These are phyloP conservation scores for Bolboschoenus planiculmis DNA, from an alignment of 176 grass and related monocot genomes.

Conservation along the genomic window DNA sequence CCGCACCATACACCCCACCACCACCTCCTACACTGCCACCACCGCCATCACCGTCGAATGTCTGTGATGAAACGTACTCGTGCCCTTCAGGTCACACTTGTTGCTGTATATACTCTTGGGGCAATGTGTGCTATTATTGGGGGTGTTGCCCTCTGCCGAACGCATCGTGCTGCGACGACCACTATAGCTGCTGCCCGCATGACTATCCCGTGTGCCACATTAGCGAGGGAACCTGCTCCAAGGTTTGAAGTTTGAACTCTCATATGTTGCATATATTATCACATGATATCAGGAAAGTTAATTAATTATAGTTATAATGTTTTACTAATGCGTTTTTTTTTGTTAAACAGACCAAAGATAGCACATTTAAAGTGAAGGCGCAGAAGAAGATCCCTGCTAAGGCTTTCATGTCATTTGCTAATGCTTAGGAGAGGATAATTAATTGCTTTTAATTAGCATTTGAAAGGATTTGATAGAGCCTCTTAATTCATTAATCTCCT, in stretches of 20 bases:
- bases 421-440: background rate
- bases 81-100: slow-evolving; percentile 36
- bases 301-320: background rate
- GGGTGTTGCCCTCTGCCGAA: slow-evolving; percentile 41
- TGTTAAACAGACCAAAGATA: slow-evolving; percentile 41
- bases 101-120: slow-evolving; percentile 37
- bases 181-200: slow-evolving; percentile 44
- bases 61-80: slow-evolving; percentile 29
- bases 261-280: background rate
- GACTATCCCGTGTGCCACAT: slow-evolving; percentile 46
- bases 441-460: background rate
- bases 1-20: background rate
- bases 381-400: slow-evolving; percentile 28
- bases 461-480: background rate
- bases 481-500: background rate
- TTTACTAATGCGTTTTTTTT: background rate
- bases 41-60: slow-evolving; percentile 17
- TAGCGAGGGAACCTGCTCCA: slow-evolving; percentile 24
- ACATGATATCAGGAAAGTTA: background rate
- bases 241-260: slow-evolving; percentile 5
- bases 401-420: slow-evolving; percentile 12
- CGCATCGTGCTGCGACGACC: slow-evolving; percentile 41
- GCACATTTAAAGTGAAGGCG: slow-evolving; percentile 31
- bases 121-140: slow-evolving; percentile 28
- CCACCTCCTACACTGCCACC: slow-evolving; percentile 39